These are phyloP conservation scores for Ganoderma lingzhi DNA, from an alignment of 1,284 basidiomycete genomes.

Conservation along the genomic window DNA sequence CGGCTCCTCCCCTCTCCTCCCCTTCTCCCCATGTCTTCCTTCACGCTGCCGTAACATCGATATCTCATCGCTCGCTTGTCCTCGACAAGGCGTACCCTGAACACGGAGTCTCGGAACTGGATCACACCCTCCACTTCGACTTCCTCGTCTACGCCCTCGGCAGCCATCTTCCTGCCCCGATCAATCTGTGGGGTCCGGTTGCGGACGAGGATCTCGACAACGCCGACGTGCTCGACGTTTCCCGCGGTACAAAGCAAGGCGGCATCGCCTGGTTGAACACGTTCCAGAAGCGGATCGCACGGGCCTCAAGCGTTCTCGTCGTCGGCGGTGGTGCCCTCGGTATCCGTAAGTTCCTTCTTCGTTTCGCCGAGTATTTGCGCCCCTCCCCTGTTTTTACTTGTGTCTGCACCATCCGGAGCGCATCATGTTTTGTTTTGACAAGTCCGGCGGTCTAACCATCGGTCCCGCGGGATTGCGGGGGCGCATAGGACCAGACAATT, in stretches of 20 bases:
- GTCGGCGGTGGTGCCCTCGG: slow-evolving; percentile 71
- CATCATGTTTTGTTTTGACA: neutral
- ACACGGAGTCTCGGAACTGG: slow-evolving; percentile 43
- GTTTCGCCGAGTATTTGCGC: neutral
- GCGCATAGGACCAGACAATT: too few relatives aligned
- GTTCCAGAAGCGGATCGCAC: slow-evolving; percentile 54
- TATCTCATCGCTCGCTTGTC: slow-evolving; percentile 54
- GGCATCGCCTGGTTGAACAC: slow-evolving; percentile 56
- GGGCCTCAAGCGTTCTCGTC: slow-evolving; percentile 55
- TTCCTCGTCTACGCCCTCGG: slow-evolving; percentile 68
- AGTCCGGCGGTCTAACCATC: neutral
- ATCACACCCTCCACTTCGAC: slow-evolving; percentile 51
- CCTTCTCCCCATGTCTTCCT: slow-evolving; percentile 45
- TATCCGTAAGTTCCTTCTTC: slow-evolving; percentile 56
- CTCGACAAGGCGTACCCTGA: slow-evolving; percentile 58
- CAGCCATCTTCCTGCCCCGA: slow-evolving; percentile 61
- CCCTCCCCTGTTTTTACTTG: neutral
- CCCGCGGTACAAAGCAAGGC: slow-evolving; percentile 54
- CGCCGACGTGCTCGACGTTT: slow-evolving; percentile 24
- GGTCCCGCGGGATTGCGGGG: neutral
- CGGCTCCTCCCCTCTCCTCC: neutral
- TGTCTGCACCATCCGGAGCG: neutral
- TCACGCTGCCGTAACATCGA: slow-evolving; percentile 56
- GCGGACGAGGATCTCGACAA: slow-evolving; percentile 29
- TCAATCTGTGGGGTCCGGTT: slow-evolving; percentile 58